These are phyloP conservation scores for Microdochium paspali DNA, from an alignment of 2,329 filamentous ascomycete genomes.

Conservation along the genomic window DNA sequence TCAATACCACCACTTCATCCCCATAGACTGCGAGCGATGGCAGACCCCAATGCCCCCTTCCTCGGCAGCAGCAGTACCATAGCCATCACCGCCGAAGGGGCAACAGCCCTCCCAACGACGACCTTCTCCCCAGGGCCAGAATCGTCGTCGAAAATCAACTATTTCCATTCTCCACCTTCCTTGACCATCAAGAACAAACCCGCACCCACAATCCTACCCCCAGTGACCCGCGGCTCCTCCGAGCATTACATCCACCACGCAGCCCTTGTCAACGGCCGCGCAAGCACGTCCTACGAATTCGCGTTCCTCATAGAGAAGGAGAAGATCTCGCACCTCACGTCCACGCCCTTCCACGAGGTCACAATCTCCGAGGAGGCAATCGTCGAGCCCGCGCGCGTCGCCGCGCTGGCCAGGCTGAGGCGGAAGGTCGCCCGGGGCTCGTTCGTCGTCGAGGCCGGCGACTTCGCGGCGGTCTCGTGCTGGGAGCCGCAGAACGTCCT, in stretches of 20 bases:
- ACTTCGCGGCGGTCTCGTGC: slow-evolving; percentile 9
- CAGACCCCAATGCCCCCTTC: too few species aligned
- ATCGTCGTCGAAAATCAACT: not conserved
- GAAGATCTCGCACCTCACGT: slow-evolving; percentile 2
- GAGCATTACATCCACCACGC: slow-evolving; percentile 5
- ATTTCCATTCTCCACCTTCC: not conserved
- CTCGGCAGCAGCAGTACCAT: not conserved
- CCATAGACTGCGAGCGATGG: too few species aligned
- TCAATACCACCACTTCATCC: not conserved
- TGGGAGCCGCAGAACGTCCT: slow-evolving; percentile 5
- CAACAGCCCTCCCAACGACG: not conserved
- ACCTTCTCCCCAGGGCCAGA: not conserved
- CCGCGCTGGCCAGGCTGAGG: slow-evolving; percentile 1
- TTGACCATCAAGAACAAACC: not conserved
- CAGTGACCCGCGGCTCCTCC: slow-evolving; percentile 7
- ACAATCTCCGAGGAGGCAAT: not conserved
- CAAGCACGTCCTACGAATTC: slow-evolving; percentile 4
- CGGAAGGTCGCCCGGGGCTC: slow-evolving; percentile 5
- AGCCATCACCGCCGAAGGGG: not conserved
- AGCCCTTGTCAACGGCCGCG: slow-evolving; percentile 5
- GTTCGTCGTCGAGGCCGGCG: slow-evolving; percentile 10
- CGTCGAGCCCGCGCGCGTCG: not conserved
- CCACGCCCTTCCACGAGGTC: not conserved
- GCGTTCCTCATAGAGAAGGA: slow-evolving; percentile 6
- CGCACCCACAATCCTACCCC: slow-evolving; percentile 1